Evolutionary conservation across 345 rosid species (phyloP).

Genomic region (Pugionium cornutum): DNA sequence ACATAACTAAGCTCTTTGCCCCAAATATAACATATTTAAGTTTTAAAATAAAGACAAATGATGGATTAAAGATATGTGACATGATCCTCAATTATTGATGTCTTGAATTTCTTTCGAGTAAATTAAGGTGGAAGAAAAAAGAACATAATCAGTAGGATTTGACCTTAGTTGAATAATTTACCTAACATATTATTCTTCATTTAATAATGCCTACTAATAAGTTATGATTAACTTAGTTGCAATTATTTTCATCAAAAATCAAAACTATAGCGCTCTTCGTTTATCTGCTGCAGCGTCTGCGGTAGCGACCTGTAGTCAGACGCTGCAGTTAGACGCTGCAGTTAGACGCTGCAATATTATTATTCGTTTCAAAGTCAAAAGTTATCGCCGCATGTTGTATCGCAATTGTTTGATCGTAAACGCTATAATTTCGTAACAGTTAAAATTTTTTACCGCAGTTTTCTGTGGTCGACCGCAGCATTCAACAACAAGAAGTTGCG

Average conservation of each 20-base stretch:
- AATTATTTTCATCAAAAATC: not conserved
- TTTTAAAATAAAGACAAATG: not conserved
- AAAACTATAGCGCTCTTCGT: no score
- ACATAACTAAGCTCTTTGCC: not conserved
- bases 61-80: not conserved
- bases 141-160: conserved; percentile 11
- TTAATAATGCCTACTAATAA: not conserved
- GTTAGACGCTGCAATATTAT: no score
- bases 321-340: no score
- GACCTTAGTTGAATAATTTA: not conserved
- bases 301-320: no score
- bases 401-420: no score
- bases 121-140: conserved; percentile 3
- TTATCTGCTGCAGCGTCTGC: no score
- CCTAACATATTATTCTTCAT: conserved; percentile 18
- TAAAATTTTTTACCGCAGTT: no score
- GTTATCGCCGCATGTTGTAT: no score
- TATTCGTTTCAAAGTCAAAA: no score
- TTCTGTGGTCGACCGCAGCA: no score
- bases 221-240: not conserved
- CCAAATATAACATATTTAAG: not conserved
- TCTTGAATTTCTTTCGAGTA: conserved; percentile 7
- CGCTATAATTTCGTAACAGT: no score
- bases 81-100: conserved; percentile 12
- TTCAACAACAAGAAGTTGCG: no score